Conservation (phyloP, 2,329 filamentous ascomycete genomes). For the Trematosphaeria pertusa region DNA sequence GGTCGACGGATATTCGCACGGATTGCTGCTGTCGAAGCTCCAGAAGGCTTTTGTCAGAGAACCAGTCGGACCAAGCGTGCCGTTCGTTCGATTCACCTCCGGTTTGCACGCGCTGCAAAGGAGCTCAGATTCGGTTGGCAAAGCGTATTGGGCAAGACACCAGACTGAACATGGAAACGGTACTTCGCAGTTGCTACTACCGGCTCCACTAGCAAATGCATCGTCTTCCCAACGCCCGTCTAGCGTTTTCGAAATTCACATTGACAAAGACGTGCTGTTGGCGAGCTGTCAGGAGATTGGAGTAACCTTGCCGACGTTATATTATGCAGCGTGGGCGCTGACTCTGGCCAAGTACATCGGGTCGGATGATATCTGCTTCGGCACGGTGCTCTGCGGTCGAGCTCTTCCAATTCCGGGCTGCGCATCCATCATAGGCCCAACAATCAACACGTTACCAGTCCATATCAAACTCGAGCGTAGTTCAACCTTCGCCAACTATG, state of each 20-base stretch:
- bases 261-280: background rate
- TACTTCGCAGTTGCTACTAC: background rate
- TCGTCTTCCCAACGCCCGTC: background rate
- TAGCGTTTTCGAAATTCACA: conserved; percentile 4
- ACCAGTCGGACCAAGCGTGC: conserved; percentile 9
- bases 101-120: too few species aligned
- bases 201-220: background rate
- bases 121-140: too few species aligned
- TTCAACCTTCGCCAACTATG: conserved; percentile 5
- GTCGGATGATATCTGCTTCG: conserved; percentile 43
- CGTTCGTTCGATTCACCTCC: conserved; percentile 12
- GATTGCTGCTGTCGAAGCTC: conserved; percentile 27
- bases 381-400: conserved; percentile 46
- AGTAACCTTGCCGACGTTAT: conserved; percentile 23
- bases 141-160: background rate
- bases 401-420: conserved; percentile 39
- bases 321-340: conserved; percentile 49
- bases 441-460: conserved; percentile 39
- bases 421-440: conserved; percentile 41
- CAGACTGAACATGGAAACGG: background rate
- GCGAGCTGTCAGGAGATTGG: conserved; percentile 2
- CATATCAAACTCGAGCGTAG: conserved; percentile 8
- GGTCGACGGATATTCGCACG: conserved; percentile 41
- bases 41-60: conserved; percentile 15
- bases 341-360: conserved; percentile 37